These are phyloP conservation scores for Rhodotorula paludigena DNA, from an alignment of 768 basidiomycete species.

Conservation along the genomic window DNA sequence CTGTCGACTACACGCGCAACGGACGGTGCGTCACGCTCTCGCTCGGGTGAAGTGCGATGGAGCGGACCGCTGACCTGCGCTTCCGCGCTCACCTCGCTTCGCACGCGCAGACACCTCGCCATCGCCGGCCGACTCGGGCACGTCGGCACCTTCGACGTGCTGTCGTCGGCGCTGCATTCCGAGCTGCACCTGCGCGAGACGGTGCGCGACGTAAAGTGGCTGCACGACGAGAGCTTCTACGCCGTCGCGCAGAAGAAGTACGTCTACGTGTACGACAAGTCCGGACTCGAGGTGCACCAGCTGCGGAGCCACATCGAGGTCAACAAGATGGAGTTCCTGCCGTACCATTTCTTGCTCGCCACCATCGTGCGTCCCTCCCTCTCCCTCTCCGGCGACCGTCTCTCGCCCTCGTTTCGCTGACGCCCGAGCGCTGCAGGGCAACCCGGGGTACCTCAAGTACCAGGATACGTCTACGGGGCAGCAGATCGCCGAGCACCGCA, in stretches of 20 bases:
- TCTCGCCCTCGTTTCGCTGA: neutral
- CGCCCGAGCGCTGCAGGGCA: constrained; percentile 56
- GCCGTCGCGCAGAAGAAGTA: constrained; percentile 96
- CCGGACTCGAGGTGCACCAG: constrained; percentile 86
- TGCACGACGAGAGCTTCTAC: constrained; percentile 87
- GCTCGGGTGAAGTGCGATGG: constrained; percentile 53
- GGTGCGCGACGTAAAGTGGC: constrained; percentile 84
- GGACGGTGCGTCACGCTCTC: too few species aligned
- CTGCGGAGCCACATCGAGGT: constrained; percentile 81
- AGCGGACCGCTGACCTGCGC: constrained; percentile 1
- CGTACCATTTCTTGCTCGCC: constrained; percentile 90
- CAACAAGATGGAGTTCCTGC: constrained; percentile 81
- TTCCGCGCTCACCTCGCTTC: constrained; percentile 45
- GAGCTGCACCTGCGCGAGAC: constrained; percentile 87
- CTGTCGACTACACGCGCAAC: constrained; percentile 79
- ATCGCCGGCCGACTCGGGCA: constrained; percentile 78
- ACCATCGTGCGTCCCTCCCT: constrained; percentile 59
- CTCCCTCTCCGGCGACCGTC: neutral
- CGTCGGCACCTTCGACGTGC: constrained; percentile 90
- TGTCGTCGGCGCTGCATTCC: constrained; percentile 72
- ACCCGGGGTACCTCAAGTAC: constrained; percentile 87
- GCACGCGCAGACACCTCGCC: constrained; percentile 82
- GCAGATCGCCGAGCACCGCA: constrained; percentile 78
- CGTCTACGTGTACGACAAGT: constrained; percentile 88
- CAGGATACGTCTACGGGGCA: constrained; percentile 93